Conservation (phyloP, 2,329 filamentous ascomycete genomes). For the Aspergillus sp. region DNA sequence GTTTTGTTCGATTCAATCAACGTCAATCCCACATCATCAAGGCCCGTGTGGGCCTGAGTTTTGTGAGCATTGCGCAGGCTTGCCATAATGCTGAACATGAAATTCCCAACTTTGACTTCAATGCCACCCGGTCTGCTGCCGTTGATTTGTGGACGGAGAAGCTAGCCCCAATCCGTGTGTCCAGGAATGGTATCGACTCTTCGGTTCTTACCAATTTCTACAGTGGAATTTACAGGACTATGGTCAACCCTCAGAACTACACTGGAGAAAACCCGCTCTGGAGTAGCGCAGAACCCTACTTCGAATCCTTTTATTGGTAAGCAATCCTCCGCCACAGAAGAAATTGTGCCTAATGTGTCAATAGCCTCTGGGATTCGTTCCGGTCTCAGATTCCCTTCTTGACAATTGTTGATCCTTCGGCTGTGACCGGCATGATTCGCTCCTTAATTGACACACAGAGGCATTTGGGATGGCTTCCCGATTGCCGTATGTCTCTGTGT, state of each 20-base stretch:
- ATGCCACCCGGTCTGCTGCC: conserved; percentile 51
- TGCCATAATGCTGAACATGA: conserved; percentile 67
- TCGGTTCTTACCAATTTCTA: conserved; percentile 58
- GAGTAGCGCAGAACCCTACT: conserved; percentile 66
- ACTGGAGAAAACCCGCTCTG: conserved; percentile 70
- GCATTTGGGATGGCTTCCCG: conserved; percentile 70
- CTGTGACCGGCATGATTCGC: conserved; percentile 64
- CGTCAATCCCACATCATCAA: conserved; percentile 52
- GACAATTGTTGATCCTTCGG: conserved; percentile 63
- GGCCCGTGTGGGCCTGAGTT: conserved; percentile 68
- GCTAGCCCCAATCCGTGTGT: conserved; percentile 38
- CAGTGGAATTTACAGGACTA: conserved; percentile 66
- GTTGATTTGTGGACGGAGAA: conserved; percentile 61
- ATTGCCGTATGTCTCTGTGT: conserved; percentile 71
- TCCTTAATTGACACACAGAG: conserved; percentile 70
- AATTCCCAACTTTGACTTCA: conserved; percentile 65
- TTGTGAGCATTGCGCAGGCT: conserved; percentile 65
- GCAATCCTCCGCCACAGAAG: background rate
- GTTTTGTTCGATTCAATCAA: conserved; percentile 63
- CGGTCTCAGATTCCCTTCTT: conserved; percentile 68
- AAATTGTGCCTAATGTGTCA: conserved; percentile 11
- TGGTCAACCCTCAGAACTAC: conserved; percentile 72
- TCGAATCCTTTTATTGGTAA: conserved; percentile 71
- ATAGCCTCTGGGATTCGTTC: conserved; percentile 66
- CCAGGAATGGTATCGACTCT: conserved; percentile 28